Evolutionary conservation across 768 basidiomycete genomes (phyloP).

Genomic region (Chiua virens): DNA sequence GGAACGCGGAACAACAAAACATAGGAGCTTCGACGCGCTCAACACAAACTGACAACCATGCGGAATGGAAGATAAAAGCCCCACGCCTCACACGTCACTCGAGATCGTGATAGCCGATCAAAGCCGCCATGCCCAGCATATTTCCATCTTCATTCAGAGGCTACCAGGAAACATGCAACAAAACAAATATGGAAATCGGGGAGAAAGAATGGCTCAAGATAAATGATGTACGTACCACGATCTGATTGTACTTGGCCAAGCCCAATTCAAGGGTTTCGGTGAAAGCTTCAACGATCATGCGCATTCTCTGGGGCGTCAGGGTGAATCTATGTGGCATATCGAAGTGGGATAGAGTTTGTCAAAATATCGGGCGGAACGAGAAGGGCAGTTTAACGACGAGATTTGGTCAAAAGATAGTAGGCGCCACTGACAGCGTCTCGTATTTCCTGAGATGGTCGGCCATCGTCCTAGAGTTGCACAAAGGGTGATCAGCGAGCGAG

Average conservation of each 20-base stretch:
- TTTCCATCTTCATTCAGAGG: slow-evolving; percentile 2
- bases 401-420: background rate
- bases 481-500: slow-evolving; percentile 5
- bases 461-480: slow-evolving; percentile 65
- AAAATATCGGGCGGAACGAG: background rate
- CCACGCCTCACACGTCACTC: background rate
- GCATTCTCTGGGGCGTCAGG: slow-evolving; percentile 86
- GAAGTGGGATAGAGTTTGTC: background rate
- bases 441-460: slow-evolving; percentile 91
- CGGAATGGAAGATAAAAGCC: background rate
- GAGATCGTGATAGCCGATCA: background rate
- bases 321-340: slow-evolving; percentile 58
- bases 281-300: slow-evolving; percentile 97
- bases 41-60: background rate
- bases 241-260: slow-evolving; percentile 75
- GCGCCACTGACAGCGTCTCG: slow-evolving; percentile 69
- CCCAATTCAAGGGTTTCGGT: slow-evolving; percentile 89
- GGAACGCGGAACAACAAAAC: background rate
- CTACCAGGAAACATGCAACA: slow-evolving; percentile 1
- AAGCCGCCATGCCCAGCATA: background rate
- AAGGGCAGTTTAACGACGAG: slow-evolving; percentile 1
- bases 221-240: slow-evolving; percentile 68
- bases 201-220: background rate
- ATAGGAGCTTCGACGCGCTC: background rate
- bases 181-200: slow-evolving; percentile 4